These are phyloP conservation scores for Heliocybe sulcata DNA, from an alignment of 1,284 basidiomycete genomes.

Conservation along the genomic window DNA sequence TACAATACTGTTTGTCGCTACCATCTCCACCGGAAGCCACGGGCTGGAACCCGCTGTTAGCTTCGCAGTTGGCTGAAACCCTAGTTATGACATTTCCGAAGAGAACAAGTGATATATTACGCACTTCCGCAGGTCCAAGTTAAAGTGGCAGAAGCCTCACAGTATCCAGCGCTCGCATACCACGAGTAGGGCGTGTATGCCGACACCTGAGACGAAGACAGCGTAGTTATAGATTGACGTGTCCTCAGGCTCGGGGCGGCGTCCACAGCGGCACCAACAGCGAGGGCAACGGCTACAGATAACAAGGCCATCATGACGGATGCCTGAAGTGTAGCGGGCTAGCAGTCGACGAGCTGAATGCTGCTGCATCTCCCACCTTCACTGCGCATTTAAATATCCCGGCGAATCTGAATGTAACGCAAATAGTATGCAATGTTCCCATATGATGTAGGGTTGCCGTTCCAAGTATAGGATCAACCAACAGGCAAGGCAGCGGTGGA, in stretches of 20 bases:
- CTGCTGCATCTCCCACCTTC: background rate
- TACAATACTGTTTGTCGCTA: conserved; percentile 37
- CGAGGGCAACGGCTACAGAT: background rate
- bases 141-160: conserved; percentile 32
- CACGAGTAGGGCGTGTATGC: conserved; percentile 44
- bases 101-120: conserved; percentile 9
- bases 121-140: conserved; percentile 55
- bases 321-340: background rate
- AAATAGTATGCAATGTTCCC: background rate
- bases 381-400: background rate
- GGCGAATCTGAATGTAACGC: background rate
- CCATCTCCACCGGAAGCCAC: conserved; percentile 59
- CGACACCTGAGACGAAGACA: conserved; percentile 33
- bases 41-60: conserved; percentile 45
- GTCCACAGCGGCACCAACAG: background rate
- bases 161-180: conserved; percentile 53
- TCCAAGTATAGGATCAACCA: background rate
- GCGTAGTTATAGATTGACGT: conserved; percentile 29
- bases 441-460: background rate
- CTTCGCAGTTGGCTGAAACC: conserved; percentile 31
- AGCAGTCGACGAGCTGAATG: background rate
- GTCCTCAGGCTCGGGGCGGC: conserved; percentile 15
- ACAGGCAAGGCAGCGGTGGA: background rate
- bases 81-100: conserved; percentile 6
- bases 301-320: background rate